Evolutionary conservation across 1,284 basidiomycete genomes (phyloP).

Genomic region (Cutaneotrichosporon sp.): DNA sequence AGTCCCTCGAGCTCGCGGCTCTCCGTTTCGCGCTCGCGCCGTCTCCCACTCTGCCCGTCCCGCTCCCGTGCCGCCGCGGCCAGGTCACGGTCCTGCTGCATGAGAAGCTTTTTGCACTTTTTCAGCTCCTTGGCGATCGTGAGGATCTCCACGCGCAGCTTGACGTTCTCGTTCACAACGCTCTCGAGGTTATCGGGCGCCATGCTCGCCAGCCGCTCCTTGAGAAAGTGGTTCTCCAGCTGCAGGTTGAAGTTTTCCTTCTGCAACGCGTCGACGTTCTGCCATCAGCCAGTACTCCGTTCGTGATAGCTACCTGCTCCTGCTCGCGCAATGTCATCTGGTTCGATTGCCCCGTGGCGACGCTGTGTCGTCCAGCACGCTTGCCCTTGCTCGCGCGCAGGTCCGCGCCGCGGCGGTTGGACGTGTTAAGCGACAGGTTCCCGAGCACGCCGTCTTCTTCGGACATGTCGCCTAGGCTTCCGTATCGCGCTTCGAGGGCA

Average conservation of each 20-base stretch:
- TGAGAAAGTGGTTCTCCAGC: conserved; percentile 85
- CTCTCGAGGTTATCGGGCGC: conserved; percentile 88
- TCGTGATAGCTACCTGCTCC: conserved; percentile 71
- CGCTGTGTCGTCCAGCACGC: conserved; percentile 44
- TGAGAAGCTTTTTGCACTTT: conserved; percentile 78
- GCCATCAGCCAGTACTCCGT: conserved; percentile 1
- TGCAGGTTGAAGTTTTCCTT: conserved; percentile 95
- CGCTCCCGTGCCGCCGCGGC: conserved; percentile 59
- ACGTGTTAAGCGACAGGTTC: conserved; percentile 24
- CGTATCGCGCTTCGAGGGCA: conserved; percentile 23
- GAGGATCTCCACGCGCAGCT: conserved; percentile 87
- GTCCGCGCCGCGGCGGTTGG: conserved; percentile 16
- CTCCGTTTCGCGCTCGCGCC: conserved; percentile 16
- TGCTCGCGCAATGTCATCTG: conserved; percentile 78
- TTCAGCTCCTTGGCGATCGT: conserved; percentile 87
- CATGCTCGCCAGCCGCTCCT: conserved; percentile 74
- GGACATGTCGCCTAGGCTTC: neutral
- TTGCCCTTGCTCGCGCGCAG: conserved; percentile 26
- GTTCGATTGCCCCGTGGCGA: conserved; percentile 33
- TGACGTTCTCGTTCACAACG: conserved; percentile 87
- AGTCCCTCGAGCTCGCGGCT: conserved; percentile 29
- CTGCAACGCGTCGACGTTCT: conserved; percentile 90
- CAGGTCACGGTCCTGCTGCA: conserved; percentile 74
- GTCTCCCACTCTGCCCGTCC: conserved; percentile 34
- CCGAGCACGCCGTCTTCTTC: conserved; percentile 23